These are phyloP conservation scores for Parastagonospora avenae DNA, from an alignment of 2,329 filamentous ascomycete genomes.

Conservation along the genomic window DNA sequence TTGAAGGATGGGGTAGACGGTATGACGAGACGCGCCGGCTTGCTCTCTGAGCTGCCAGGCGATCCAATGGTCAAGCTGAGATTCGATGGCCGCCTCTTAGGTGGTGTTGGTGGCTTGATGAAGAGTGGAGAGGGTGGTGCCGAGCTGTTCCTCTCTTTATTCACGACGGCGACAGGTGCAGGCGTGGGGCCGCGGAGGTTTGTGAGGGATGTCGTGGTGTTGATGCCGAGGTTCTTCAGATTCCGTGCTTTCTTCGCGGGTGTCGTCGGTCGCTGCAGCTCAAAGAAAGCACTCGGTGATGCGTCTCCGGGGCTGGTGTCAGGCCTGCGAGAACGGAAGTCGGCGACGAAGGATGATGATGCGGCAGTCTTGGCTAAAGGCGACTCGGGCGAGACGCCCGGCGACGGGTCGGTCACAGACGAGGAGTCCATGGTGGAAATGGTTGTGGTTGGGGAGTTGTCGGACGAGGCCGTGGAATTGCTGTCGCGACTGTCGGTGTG, in stretches of 20 bases:
- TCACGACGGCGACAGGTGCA: conserved; percentile 59
- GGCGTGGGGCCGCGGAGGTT: conserved; percentile 53
- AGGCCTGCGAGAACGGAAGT: conserved; percentile 49
- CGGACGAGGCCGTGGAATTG: conserved; percentile 84
- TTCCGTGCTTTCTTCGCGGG: conserved; percentile 75
- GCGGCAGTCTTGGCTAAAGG: conserved; percentile 75
- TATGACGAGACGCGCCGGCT: conserved; percentile 60
- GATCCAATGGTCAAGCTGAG: conserved; percentile 77
- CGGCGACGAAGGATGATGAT: conserved; percentile 69
- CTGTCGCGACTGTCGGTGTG: conserved; percentile 74
- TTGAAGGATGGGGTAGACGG: conserved; percentile 63
- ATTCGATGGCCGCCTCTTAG: conserved; percentile 72
- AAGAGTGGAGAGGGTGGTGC: conserved; percentile 77
- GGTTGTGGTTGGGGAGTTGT: conserved; percentile 94
- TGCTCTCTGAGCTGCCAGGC: conserved; percentile 61
- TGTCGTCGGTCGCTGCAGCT: conserved; percentile 54
- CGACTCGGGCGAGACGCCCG: conserved; percentile 88
- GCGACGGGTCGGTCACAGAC: conserved; percentile 85
- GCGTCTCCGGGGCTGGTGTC: conserved; percentile 51
- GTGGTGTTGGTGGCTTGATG: conserved; percentile 78
- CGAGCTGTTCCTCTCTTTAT: conserved; percentile 54
- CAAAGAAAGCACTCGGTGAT: conserved; percentile 57
- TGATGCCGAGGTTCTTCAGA: conserved; percentile 82
- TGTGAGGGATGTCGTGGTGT: conserved; percentile 60
- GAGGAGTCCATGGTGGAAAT: conserved; percentile 92